These are phyloP conservation scores for Starmerella ratchasimensis DNA, from an alignment of 805 yeast genomes.

Conservation along the genomic window DNA sequence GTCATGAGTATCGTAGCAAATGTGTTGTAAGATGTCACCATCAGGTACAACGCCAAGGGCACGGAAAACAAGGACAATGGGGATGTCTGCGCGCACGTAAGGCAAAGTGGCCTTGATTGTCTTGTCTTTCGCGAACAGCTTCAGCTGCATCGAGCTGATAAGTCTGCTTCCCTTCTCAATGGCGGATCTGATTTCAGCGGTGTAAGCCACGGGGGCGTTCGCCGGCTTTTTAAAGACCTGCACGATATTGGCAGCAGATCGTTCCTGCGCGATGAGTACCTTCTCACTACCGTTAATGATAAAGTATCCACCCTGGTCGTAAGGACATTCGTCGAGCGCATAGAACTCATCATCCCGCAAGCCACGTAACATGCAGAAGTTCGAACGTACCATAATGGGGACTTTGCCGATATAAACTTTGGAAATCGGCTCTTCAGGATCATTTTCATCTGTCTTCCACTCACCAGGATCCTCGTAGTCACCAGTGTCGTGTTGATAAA, in stretches of 20 bases:
- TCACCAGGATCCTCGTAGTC: slow-evolving; percentile 33
- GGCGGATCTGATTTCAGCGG: slow-evolving; percentile 95
- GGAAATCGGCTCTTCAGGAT: slow-evolving; percentile 56
- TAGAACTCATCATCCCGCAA: slow-evolving; percentile 85
- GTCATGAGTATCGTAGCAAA: slow-evolving; percentile 92
- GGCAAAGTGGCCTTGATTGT: slow-evolving; percentile 94
- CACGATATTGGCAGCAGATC: slow-evolving; percentile 96
- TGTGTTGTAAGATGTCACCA: slow-evolving; percentile 96
- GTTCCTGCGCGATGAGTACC: slow-evolving; percentile 95
- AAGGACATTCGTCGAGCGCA: slow-evolving; percentile 95
- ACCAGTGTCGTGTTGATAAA: slow-evolving; percentile 26
- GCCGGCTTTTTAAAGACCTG: slow-evolving; percentile 97
- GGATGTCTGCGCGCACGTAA: slow-evolving; percentile 90
- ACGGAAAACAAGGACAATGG: slow-evolving; percentile 91
- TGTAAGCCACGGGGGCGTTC: slow-evolving; percentile 88
- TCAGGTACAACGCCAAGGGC: slow-evolving; percentile 98
- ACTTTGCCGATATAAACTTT: slow-evolving; percentile 91
- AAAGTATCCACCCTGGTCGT: slow-evolving; percentile 99
- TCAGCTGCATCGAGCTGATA: slow-evolving; percentile 86
- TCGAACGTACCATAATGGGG: slow-evolving; percentile 94
- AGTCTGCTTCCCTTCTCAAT: slow-evolving; percentile 93
- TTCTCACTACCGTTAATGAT: slow-evolving; percentile 97
- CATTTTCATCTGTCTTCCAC: slow-evolving; percentile 46
- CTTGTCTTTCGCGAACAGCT: slow-evolving; percentile 64
- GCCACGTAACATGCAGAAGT: slow-evolving; percentile 84